Percentiles rank a stretch among this genome's conserved stretches.
Evolutionary conservation across 2,329 filamentous ascomycete genomes (phyloP).

Genomic region (Apiospora malaysiana): DNA sequence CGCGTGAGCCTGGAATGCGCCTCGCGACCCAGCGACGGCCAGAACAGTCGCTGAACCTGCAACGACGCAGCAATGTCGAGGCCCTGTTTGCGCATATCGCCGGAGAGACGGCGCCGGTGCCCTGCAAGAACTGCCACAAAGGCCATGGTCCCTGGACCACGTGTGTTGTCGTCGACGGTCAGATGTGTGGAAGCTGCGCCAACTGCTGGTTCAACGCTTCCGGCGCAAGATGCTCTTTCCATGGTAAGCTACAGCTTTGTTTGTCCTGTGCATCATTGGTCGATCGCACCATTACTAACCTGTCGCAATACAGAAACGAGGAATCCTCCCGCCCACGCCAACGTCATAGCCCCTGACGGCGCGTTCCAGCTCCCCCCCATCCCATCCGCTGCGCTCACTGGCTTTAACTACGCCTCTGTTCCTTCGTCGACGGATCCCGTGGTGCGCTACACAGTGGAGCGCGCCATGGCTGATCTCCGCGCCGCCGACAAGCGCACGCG

Average conservation of each 20-base stretch:
- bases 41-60: conserved; percentile 60
- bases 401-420: conserved; percentile 40
- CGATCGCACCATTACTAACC: conserved; percentile 6
- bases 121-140: conserved; percentile 66
- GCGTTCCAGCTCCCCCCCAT: conserved; percentile 37
- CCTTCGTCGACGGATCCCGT: conserved; percentile 43
- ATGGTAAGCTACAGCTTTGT: conserved; percentile 49
- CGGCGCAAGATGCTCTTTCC: conserved; percentile 64
- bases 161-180: conserved; percentile 64
- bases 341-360: conserved; percentile 38
- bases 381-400: conserved; percentile 37
- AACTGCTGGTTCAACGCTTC: conserved; percentile 71
- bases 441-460: conserved; percentile 50
- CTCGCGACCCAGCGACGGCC: conserved; percentile 58
- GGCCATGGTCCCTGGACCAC: conserved; percentile 64
- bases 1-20: conserved; percentile 54
- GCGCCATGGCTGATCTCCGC: conserved; percentile 53
- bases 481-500: conserved; percentile 50
- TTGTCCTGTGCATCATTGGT: no score
- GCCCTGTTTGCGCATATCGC: conserved; percentile 64
- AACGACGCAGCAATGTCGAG: conserved; percentile 65
- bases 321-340: conserved; percentile 45
- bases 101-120: conserved; percentile 52
- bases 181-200: conserved; percentile 66
- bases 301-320: conserved; percentile 48